These are phyloP conservation scores for Ophiostoma quercus DNA, from an alignment of 2,329 filamentous ascomycete genomes.

Conservation along the genomic window DNA sequence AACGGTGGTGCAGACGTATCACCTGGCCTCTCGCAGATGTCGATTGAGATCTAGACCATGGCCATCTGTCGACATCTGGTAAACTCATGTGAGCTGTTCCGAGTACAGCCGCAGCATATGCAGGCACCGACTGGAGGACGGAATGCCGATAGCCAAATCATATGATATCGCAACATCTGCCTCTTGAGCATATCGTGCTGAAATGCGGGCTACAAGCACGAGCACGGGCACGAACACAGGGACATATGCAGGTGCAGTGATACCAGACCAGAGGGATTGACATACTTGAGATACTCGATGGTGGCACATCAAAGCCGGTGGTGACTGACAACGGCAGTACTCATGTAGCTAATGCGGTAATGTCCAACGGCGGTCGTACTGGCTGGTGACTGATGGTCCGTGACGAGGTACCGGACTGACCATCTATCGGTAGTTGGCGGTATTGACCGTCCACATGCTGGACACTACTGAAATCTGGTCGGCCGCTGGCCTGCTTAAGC, in stretches of 20 bases:
- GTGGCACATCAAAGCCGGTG: neutral
- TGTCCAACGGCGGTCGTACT: neutral
- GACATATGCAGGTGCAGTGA: neutral
- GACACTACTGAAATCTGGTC: neutral
- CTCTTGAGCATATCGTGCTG: neutral
- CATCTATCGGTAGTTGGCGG: neutral
- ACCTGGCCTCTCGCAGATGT: neutral
- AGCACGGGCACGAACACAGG: neutral
- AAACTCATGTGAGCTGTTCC: neutral
- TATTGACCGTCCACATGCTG: neutral
- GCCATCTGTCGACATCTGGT: neutral
- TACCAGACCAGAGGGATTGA: neutral
- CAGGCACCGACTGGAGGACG: neutral
- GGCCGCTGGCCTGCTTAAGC: neutral
- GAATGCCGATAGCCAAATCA: neutral
- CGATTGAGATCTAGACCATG: neutral
- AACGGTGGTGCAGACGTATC: neutral
- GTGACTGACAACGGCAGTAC: neutral
- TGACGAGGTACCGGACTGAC: neutral
- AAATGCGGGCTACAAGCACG: neutral
- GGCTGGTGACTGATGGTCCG: neutral
- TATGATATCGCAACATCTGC: neutral
- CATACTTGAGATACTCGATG: neutral
- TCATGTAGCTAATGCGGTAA: neutral
- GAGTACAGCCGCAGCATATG: neutral